Evolutionary conservation across 768 basidiomycete genomes (phyloP).

Genomic region (Favolaschia claudopus): DNA sequence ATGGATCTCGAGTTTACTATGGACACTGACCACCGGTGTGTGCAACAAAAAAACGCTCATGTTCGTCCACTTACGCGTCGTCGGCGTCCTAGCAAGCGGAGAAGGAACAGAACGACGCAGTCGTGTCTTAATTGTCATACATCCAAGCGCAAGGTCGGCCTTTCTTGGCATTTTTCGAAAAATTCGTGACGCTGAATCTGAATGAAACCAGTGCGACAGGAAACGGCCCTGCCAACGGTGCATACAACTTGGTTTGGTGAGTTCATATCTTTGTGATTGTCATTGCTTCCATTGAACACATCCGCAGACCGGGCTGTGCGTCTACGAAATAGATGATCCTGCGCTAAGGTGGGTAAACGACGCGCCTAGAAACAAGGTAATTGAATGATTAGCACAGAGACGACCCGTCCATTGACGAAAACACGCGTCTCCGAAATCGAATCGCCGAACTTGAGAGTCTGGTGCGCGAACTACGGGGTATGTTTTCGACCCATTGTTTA

Average conservation of each 20-base stretch:
- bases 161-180: not conserved
- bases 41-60: no score
- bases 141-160: slow-evolving; percentile 86
- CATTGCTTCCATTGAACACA: not conserved
- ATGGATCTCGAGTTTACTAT: slow-evolving; percentile 80
- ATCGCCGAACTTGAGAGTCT: slow-evolving; percentile 94
- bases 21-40: slow-evolving; percentile 73
- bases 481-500: slow-evolving; percentile 13
- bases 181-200: slow-evolving; percentile 4
- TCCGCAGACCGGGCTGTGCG: slow-evolving; percentile 86
- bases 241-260: slow-evolving; percentile 86
- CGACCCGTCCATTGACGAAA: slow-evolving; percentile 89
- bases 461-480: slow-evolving; percentile 87
- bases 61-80: no score
- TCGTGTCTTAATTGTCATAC: slow-evolving; percentile 92
- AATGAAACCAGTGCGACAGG: slow-evolving; percentile 75
- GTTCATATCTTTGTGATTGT: slow-evolving; percentile 2
- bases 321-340: slow-evolving; percentile 94
- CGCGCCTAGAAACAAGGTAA: not conserved
- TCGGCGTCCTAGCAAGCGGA: slow-evolving; percentile 65
- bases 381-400: slow-evolving; percentile 55
- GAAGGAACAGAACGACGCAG: slow-evolving; percentile 92
- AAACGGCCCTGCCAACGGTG: slow-evolving; percentile 92
- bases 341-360: slow-evolving; percentile 64
- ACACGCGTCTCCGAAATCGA: slow-evolving; percentile 81